Evolutionary conservation across 202 grass and related monocot species (phyloP), one percentile per base, ranked within the genome.

Genomic region (Saccharum hybrid): DNA sequence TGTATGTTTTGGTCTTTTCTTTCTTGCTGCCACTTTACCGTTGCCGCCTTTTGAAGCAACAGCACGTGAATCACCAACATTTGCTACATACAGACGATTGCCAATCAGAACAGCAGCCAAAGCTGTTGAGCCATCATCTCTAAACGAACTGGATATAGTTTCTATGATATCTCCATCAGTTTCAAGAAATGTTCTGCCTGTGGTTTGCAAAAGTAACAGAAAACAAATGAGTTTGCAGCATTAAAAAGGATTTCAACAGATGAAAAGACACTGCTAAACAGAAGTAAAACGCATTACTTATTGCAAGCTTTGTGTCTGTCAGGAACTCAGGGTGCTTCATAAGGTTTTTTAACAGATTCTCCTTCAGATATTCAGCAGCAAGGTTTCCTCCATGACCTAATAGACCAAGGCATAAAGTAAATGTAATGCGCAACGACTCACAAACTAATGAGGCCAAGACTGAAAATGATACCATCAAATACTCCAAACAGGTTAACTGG

Each of bases 41-140:
- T 89, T 88, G 78, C 90, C 76, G 10, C 37, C 71, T 86, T 91
- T 94, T 74, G 81, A 89, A 81, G 86, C 82, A 78, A 94, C 90
- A 82, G 86, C 86, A 63, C 94, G 88, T 67, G 95, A 97, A 90
- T 98, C 94, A 72, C 92, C 92, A 46, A 97, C 94, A 64, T 93
- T 97, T 81, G 92, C 94, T 57, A 97, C 94, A 89, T 90, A 97
- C 37, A 93, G 46, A 62, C 56, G 82, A 77, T 89, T 81, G 43
- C 77, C 88, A 65, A 97, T 72, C 68, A 94, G 76, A 81, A 97
- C 66, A 69, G 89, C 90, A 86, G 81, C 72, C 76, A 86, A 91
- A 85, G 89, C 90, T 63, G 92, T 98, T 19, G 95, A 98, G 39
- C 95, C 92, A 89, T 94, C 95, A 84, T 93, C 89, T 88, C 90